Base-by-base conservation (phyloP, 1,284 basidiomycete species). In the Stygiomarasmius scandens region DNA sequence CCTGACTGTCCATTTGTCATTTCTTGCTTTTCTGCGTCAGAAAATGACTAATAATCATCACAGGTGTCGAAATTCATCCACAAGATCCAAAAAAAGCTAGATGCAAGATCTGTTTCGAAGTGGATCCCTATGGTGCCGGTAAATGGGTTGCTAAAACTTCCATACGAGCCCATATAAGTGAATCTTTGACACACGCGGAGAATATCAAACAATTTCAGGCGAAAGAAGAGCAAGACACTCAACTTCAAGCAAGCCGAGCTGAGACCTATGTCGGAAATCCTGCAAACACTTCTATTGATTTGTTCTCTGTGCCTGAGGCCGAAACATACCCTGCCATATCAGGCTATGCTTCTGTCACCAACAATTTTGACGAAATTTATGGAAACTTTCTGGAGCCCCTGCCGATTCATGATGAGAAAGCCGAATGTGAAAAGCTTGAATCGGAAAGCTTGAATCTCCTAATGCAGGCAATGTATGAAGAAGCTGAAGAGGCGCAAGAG, bases 51-150 rank as follows among this genome's bases (percentile, higher is more conserved):
- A n/a, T n/a, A n/a, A n/a, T n/a, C n/a, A n/a, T n/a, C n/a, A 24
- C n/a, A 52, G 51, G 22, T 14, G 38, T 52, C 24, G 51, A 52
- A 29, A 38, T 43, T 12, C 19, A 52, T 9, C 51, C 51, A 2
- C 5, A 14, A 10, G 25, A 41, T n/a, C 16, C 16, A 16, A 52
- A 52, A 3, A 43, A 52, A 25, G 23, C 20, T 12, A 34, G 51
- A n/a, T 52, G 51, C 25, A 43, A 14, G 3, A 10, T 52, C 9
- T 52, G 51, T 38, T 16, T 6, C 27, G 19, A 44, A 3, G 14
- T 25, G 9, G 38, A 29, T 8, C 36, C 51, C n/a, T 11, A n/a
- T 10, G 20, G 25, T n/a, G 9, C 4, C 12, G 51, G 36, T 2
- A 11, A 12, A 32, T 52, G 38, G 36, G 23, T 43, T 19, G 4